These are phyloP conservation scores for Venturia carpophila DNA, from an alignment of 2,329 filamentous ascomycete genomes.

Conservation along the genomic window DNA sequence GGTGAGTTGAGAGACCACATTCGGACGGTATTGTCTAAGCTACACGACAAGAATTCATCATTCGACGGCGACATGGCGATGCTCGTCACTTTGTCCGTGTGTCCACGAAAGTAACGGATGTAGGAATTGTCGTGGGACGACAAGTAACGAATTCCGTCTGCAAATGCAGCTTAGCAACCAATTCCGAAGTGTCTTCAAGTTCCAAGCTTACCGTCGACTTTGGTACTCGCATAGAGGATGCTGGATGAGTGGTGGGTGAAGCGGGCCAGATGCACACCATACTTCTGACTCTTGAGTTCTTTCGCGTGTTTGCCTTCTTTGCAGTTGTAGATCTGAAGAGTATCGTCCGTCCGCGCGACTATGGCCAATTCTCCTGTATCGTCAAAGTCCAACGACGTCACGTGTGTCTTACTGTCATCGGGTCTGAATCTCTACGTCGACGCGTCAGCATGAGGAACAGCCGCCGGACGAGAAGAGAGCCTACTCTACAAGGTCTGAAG, in stretches of 20 bases:
- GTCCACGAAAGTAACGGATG: constrained; percentile 91
- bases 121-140: constrained; percentile 94
- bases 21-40: constrained; percentile 81
- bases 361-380: constrained; percentile 89
- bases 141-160: constrained; percentile 76
- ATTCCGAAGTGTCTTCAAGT: background rate
- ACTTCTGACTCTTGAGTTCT: constrained; percentile 88
- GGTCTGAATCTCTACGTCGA: constrained; percentile 38
- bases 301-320: constrained; percentile 86
- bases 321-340: constrained; percentile 90
- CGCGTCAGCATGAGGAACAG: background rate
- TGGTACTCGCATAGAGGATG: constrained; percentile 93
- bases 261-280: constrained; percentile 85
- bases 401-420: constrained; percentile 46
- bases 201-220: constrained; percentile 63
- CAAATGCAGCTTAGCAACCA: background rate
- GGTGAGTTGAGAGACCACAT: constrained; percentile 83
- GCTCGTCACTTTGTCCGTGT: constrained; percentile 75
- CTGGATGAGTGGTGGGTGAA: constrained; percentile 89
- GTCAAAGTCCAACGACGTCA: constrained; percentile 93
- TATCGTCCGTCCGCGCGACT: constrained; percentile 87
- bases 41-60: constrained; percentile 89
- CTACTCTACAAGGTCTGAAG: constrained; percentile 13
- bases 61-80: constrained; percentile 76
- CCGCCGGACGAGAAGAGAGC: background rate